A percentile compares a stretch with the other conserved stretches of the same genome.
These are phyloP conservation scores for Xylogone sp. DNA, from an alignment of 2,329 filamentous ascomycete species.

Conservation along the genomic window DNA sequence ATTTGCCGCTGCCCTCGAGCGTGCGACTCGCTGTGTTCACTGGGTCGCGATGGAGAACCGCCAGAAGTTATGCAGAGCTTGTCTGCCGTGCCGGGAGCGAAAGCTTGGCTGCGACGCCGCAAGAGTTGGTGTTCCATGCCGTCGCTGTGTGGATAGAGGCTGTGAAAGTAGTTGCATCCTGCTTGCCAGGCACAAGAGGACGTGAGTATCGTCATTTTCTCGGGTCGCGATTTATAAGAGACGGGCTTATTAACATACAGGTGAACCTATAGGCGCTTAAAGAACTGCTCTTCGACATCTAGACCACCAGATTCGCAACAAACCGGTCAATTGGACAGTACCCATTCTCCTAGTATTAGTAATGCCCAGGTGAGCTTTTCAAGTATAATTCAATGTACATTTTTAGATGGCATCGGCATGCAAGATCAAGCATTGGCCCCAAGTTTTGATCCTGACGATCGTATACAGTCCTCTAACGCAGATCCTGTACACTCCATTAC, in stretches of 20 bases:
- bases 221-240: not conserved
- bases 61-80: not conserved
- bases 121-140: not conserved
- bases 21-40: too few relatives aligned
- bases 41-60: not conserved
- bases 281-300: not conserved
- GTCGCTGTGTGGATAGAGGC: not conserved
- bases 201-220: not conserved
- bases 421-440: not conserved
- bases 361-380: too few relatives aligned
- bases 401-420: not conserved
- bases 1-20: too few relatives aligned
- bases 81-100: not conserved
- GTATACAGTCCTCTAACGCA: not conserved
- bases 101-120: not conserved
- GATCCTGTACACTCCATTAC: not conserved
- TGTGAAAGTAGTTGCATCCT: not conserved
- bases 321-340: not conserved
- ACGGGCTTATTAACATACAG: not conserved
- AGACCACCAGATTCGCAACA: not conserved
- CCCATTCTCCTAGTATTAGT: too few relatives aligned
- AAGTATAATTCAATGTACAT: too few relatives aligned
- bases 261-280: not conserved
- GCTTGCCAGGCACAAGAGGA: not conserved
- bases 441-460: not conserved